Percentiles rank a stretch among this genome's conserved stretches.
Evolutionary conservation across 352 stramenopile species (phyloP).

Genomic region (Peronospora belbahrii): DNA sequence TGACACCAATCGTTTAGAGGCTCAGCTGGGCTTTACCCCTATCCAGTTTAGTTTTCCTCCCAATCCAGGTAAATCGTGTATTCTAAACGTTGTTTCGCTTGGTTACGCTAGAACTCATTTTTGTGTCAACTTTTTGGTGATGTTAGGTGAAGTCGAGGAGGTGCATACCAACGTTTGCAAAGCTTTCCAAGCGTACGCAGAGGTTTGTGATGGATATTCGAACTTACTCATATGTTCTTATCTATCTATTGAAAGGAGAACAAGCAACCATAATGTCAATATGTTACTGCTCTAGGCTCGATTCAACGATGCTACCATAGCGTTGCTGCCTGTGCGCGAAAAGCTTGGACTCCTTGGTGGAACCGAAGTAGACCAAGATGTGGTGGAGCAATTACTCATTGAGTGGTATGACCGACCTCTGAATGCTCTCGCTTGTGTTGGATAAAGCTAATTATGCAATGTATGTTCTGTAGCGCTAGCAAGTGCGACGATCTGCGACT

Average conservation of each 20-base stretch:
- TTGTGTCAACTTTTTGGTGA: not conserved
- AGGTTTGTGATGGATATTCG: slow-evolving; percentile 31
- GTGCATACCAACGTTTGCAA: slow-evolving; percentile 53
- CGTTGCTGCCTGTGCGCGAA: slow-evolving; percentile 51
- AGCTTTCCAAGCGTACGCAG: slow-evolving; percentile 59
- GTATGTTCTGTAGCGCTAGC: slow-evolving; percentile 38
- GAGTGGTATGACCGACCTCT: slow-evolving; percentile 45
- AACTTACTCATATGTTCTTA: not conserved
- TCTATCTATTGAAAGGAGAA: not conserved
- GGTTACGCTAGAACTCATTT: not conserved
- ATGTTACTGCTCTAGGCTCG: slow-evolving; percentile 21
- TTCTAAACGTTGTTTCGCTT: not conserved
- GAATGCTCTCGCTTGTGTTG: not conserved
- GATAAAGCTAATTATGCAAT: not conserved
- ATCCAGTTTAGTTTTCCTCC: slow-evolving; percentile 58
- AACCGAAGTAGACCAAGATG: slow-evolving; percentile 61
- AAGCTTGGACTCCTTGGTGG: slow-evolving; percentile 65
- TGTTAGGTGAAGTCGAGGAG: slow-evolving; percentile 29
- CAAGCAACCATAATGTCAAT: not conserved
- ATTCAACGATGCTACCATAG: slow-evolving; percentile 48
- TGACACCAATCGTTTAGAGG: slow-evolving; percentile 33
- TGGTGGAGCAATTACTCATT: slow-evolving; percentile 68
- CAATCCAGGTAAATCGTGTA: slow-evolving; percentile 12
- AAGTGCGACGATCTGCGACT: slow-evolving; percentile 59
- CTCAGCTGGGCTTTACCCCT: slow-evolving; percentile 30